Evolutionary conservation across 345 rosid species (phyloP).

Genomic region (Eutrema japonicum): DNA sequence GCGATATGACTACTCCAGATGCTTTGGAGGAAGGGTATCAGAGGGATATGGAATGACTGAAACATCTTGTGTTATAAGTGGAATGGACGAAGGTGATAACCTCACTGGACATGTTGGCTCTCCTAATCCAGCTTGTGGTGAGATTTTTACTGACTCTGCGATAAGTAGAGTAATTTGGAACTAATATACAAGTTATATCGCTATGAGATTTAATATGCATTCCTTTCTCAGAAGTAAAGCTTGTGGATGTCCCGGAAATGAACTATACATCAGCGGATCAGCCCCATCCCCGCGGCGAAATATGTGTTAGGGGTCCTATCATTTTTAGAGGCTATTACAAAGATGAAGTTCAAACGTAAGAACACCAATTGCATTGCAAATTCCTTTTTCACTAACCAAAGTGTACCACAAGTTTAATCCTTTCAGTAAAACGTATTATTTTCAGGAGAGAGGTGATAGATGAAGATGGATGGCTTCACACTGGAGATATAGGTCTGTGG

Average conservation of each 20-base stretch:
- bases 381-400: constrained; percentile 17
- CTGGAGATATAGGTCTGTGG: constrained; percentile 97
- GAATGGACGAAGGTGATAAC: constrained; percentile 51
- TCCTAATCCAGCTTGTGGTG: constrained; percentile 96
- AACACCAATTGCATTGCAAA: constrained; percentile 11
- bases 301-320: constrained; percentile 94
- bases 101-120: constrained; percentile 90
- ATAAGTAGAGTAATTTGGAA: constrained; percentile 13
- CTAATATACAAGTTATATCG: constrained; percentile 7
- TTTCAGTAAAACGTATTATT: constrained; percentile 28
- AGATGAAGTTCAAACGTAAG: constrained; percentile 93
- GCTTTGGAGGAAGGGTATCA: constrained; percentile 68
- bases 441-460: constrained; percentile 87
- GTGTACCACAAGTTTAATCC: constrained; percentile 1
- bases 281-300: constrained; percentile 95
- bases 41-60: constrained; percentile 54
- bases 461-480: constrained; percentile 96
- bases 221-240: constrained; percentile 79
- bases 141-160: constrained; percentile 39
- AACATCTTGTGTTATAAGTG: constrained; percentile 48
- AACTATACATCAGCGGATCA: constrained; percentile 85
- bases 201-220: constrained; percentile 15
- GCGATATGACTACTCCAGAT: constrained; percentile 51
- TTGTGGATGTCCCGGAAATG: constrained; percentile 96
- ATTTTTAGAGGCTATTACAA: constrained; percentile 83